Base-by-base conservation (phyloP, 1,139 yeast species). In the Hemisphaericaspora xylofermentans region DNA sequence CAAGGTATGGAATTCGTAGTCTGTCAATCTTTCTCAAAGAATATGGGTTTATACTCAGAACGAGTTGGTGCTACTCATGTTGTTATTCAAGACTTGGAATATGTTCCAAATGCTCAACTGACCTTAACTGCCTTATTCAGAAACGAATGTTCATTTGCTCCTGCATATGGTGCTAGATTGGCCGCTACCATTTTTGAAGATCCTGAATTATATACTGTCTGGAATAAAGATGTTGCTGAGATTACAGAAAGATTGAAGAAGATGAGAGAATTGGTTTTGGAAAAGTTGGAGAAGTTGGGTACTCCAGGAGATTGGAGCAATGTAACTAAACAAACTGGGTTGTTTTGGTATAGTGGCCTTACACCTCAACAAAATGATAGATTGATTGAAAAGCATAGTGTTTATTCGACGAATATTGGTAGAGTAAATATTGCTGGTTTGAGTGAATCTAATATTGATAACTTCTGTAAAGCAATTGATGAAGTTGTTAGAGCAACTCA, bases 391-490 rank as follows among this genome's bases (percentile, higher is more conserved):
- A 60, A 68, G 33, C 60, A 61, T 46, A 74, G 68, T 46, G 59
- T 71, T 40, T 71, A 71, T 49, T 57, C 64, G 15, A 63, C 72
- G 18, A 48, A 46, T 7, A 58, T 60, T 44, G 75, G 76, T 8
- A 61, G 77, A 46, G 70, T 71, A 42, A 71, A 71, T 47, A 61
- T 71, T 39, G 75, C 77, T 8, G 76, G 77, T 3, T 58, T 71
- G 48, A 68, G 66, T 49, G 56, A 59, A 36, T 42, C 47, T 14
- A 71, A 71, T 48, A 52, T 71, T 13, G 71, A 64, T 34, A 56
- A 60, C 43, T 64, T 68, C 48, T 65, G 71, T 35, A 47, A 48
- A 25, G 59, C 71, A 7, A 54, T 71, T 27, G 74, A 71, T 47
- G 53, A 56, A 16, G 70, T 69, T 24, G 73, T 69, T n/a, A 63